Evolutionary conservation across 495 filamentous ascomycete species (phyloP).

Genomic region (Penicillium mononematosum): DNA sequence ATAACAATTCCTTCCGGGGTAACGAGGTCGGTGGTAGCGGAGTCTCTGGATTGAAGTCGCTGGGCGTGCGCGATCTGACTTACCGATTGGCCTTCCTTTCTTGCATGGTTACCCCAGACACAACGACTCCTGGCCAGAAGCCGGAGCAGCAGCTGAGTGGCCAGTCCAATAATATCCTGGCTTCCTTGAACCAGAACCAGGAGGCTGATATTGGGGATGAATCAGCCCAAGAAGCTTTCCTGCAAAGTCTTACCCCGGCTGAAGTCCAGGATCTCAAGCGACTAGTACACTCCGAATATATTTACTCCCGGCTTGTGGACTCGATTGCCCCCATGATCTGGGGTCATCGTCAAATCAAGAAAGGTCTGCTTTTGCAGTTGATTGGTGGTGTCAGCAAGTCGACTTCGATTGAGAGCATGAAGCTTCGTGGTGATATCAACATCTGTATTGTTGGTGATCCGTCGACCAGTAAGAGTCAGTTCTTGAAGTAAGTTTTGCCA

Average conservation of each 20-base stretch:
- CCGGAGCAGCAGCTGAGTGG: constrained; percentile 65
- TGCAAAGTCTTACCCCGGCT: constrained; percentile 73
- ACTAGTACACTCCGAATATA: constrained; percentile 94
- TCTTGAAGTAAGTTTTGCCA: constrained; percentile 66
- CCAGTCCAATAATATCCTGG: constrained; percentile 75
- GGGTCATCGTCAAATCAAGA: constrained; percentile 96
- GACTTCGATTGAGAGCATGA: constrained; percentile 85
- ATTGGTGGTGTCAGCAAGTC: constrained; percentile 88
- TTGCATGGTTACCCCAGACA: constrained; percentile 95
- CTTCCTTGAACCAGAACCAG: constrained; percentile 70
- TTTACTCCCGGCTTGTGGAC: constrained; percentile 89
- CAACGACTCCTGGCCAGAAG: constrained; percentile 69
- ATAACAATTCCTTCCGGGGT: constrained; percentile 71
- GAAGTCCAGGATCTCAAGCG: constrained; percentile 89
- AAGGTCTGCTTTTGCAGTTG: constrained; percentile 88
- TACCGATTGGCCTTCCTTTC: constrained; percentile 97
- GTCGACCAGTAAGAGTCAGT: constrained; percentile 97
- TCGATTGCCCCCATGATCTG: constrained; percentile 97
- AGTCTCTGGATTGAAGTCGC: constrained; percentile 82
- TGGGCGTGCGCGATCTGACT: constrained; percentile 93
- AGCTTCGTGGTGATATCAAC: constrained; percentile 94
- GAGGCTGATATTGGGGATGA: constrained; percentile 70
- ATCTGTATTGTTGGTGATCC: constrained; percentile 98
- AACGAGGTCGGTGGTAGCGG: constrained; percentile 79
- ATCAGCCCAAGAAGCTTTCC: constrained; percentile 81